A percentile compares a stretch with the other conserved stretches of the same genome.
These are phyloP conservation scores for Emydomyces testavorans DNA, from an alignment of 2,329 filamentous ascomycete genomes.

Conservation along the genomic window DNA sequence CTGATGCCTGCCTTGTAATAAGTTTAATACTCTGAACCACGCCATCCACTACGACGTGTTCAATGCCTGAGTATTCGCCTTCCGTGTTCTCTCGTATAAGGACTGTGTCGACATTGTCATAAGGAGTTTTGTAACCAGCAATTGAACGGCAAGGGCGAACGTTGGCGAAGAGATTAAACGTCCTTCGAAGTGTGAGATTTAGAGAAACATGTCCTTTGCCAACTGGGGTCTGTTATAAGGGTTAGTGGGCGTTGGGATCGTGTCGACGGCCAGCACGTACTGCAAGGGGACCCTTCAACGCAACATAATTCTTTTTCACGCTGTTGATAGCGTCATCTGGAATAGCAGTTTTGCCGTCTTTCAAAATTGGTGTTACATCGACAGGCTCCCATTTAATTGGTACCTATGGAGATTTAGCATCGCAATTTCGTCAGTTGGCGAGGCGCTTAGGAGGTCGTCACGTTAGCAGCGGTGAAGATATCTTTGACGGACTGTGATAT, in stretches of 20 bases:
- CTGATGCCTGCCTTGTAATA: constrained; percentile 86
- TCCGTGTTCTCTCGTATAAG: constrained; percentile 99
- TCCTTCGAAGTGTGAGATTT: constrained; percentile 94
- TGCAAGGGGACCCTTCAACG: constrained; percentile 93
- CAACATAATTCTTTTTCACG: constrained; percentile 90
- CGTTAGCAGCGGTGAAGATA: constrained; percentile 91
- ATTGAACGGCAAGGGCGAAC: constrained; percentile 95
- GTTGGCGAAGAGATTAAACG: constrained; percentile 99
- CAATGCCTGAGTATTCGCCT: constrained; percentile 98
- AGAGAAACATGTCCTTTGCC: constrained; percentile 99
- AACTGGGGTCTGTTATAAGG: constrained; percentile 61
- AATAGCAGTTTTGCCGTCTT: constrained; percentile 92
- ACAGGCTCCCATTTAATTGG: constrained; percentile 96
- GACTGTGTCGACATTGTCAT: constrained; percentile 92
- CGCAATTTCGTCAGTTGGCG: constrained; percentile 5
- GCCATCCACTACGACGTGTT: constrained; percentile 94
- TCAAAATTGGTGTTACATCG: constrained; percentile 85
- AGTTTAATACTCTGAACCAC: constrained; percentile 99
- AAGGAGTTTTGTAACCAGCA: constrained; percentile 94
- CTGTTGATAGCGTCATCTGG: constrained; percentile 86
- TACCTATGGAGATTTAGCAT: constrained; percentile 43
- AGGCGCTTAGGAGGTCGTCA: constrained; percentile 34
- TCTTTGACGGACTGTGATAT: constrained; percentile 97
- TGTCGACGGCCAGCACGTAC: constrained; percentile 40
- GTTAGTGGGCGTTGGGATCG: background rate